Evolutionary conservation across 2,329 filamentous ascomycete genomes (phyloP).

Genomic region (Geosmithia flava): DNA sequence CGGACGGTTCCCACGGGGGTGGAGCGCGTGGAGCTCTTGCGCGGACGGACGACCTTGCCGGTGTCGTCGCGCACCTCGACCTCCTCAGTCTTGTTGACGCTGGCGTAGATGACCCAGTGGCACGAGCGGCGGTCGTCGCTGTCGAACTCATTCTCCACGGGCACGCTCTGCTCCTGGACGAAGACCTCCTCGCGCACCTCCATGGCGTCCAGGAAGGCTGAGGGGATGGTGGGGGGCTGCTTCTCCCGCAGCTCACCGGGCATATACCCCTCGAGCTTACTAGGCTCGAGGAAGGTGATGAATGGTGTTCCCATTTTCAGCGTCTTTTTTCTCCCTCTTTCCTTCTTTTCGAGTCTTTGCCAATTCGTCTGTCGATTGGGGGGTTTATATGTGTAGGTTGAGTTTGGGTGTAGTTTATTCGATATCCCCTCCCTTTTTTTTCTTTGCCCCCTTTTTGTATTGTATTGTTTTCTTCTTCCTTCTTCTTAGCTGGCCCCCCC

Average conservation of each 20-base stretch:
- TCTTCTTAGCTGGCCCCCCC: too few relatives aligned
- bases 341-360: too few relatives aligned
- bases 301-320: slow-evolving; percentile 34
- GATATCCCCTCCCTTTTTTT: neutral
- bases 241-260: slow-evolving; percentile 21
- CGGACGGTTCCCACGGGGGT: slow-evolving; percentile 62
- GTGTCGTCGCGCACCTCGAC: slow-evolving; percentile 28
- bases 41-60: slow-evolving; percentile 26
- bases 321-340: too few relatives aligned
- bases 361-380: too few relatives aligned
- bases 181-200: slow-evolving; percentile 48
- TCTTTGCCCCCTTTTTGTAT: neutral
- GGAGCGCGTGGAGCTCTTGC: slow-evolving; percentile 28
- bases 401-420: neutral
- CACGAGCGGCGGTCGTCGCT: slow-evolving; percentile 65
- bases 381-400: neutral
- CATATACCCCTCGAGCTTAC: slow-evolving; percentile 35
- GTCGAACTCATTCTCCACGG: slow-evolving; percentile 64
- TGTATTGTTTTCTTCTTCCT: neutral
- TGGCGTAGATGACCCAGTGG: slow-evolving; percentile 81
- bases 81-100: slow-evolving; percentile 34
- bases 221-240: slow-evolving; percentile 35
- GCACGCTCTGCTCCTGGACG: slow-evolving; percentile 44
- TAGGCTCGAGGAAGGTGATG: slow-evolving; percentile 33
- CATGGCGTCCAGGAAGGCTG: slow-evolving; percentile 52